These are phyloP conservation scores for Phytophthora sojae DNA, from an alignment of 352 stramenopile species.

Conservation along the genomic window DNA sequence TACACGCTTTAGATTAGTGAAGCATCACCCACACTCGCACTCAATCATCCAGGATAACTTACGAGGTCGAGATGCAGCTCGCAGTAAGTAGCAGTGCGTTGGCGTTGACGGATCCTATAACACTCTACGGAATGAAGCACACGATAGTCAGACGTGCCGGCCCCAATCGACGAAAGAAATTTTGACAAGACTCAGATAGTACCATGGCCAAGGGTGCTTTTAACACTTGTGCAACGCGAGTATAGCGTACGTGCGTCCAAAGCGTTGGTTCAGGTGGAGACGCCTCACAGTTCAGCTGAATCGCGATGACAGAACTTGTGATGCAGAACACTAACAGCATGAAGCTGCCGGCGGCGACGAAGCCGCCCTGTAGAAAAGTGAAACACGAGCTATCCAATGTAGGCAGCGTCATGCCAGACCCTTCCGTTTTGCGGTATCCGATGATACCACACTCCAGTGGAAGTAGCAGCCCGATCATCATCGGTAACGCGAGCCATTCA, in stretches of 20 bases:
- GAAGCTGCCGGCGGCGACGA: constrained; percentile 36
- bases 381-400: constrained; percentile 47
- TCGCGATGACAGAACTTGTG: constrained; percentile 37
- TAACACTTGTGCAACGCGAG: constrained; percentile 38
- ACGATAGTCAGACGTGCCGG: neutral
- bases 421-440: constrained; percentile 41
- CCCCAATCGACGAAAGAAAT: neutral
- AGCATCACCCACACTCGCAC: neutral
- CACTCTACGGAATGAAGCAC: constrained; percentile 28
- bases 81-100: constrained; percentile 46
- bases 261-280: constrained; percentile 56
- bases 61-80: constrained; percentile 42
- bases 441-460: constrained; percentile 66
- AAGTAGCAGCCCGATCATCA: constrained; percentile 63
- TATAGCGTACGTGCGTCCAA: constrained; percentile 71
- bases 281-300: constrained; percentile 73
- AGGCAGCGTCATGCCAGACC: constrained; percentile 26
- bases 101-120: constrained; percentile 50
- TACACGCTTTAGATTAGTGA: neutral
- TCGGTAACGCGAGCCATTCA: constrained; percentile 52
- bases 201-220: constrained; percentile 65
- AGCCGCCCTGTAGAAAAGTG: constrained; percentile 38
- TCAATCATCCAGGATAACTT: constrained; percentile 9
- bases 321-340: constrained; percentile 43
- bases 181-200: neutral